These are phyloP conservation scores for Candida hispaniensis DNA, from an alignment of 805 yeast genomes.

Conservation along the genomic window DNA sequence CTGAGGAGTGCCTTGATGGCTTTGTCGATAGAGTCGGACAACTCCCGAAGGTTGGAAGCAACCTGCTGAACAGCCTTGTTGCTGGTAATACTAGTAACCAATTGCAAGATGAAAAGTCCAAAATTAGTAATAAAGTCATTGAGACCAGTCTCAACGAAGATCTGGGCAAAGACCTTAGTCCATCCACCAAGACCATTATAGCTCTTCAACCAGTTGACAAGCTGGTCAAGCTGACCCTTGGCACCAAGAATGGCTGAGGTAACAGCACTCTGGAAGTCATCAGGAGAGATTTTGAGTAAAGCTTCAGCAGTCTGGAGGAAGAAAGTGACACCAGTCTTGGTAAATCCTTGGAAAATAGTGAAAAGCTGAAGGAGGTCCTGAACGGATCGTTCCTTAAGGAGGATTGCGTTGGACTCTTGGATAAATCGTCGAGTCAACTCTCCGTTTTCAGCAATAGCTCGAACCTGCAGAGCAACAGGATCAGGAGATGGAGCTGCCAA, in stretches of 20 bases:
- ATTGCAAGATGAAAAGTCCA: constrained; percentile 9
- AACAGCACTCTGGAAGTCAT: constrained; percentile 3
- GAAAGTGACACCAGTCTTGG: constrained; percentile 10
- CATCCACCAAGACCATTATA: constrained; percentile 15
- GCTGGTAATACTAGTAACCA: constrained; percentile 6
- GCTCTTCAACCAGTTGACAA: constrained; percentile 12
- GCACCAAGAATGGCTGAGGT: constrained; percentile 10
- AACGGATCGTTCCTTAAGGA: constrained; percentile 10
- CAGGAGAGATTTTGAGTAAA: constrained; percentile 10
- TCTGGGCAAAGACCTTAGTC: constrained; percentile 11
- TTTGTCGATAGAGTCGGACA: constrained; percentile 1
- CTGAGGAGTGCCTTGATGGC: constrained; percentile 3
- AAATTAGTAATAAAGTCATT: constrained; percentile 13
- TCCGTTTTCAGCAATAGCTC: constrained; percentile 4
- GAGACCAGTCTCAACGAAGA: constrained; percentile 9
- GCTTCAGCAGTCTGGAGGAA: constrained; percentile 10
- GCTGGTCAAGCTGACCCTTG: constrained; percentile 7
- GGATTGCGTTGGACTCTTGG: constrained; percentile 3
- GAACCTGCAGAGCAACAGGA: constrained; percentile 7
- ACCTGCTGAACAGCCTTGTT: constrained; percentile 12
- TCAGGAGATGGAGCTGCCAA: constrained; percentile 15
- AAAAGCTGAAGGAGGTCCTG: constrained; percentile 12
- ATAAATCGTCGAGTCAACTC: constrained; percentile 10
- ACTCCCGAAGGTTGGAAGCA: constrained; percentile 6
- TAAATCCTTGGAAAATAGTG: constrained; percentile 12